A percentile compares a stretch with the other conserved stretches of the same genome.
Evolutionary conservation across 345 rosid species (phyloP).

Genomic region (Tarenaya hassleriana): DNA sequence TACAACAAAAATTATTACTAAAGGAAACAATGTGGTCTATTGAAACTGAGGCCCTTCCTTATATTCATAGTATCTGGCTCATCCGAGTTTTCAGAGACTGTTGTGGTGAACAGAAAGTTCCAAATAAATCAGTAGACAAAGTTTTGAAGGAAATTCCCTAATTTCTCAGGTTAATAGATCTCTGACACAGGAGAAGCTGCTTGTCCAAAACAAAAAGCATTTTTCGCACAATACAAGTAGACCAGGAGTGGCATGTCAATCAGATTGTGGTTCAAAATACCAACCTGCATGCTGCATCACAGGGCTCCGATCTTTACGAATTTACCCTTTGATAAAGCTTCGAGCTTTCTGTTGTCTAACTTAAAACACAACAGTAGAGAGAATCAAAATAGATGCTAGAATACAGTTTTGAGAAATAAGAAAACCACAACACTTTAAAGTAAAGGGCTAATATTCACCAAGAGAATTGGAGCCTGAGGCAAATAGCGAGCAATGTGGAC

Average conservation of each 20-base stretch:
- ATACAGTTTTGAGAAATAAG: not conserved
- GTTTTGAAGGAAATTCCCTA: too few species aligned
- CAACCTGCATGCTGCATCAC: conserved; percentile 88
- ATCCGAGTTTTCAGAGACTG: too few species aligned
- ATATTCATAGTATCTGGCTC: too few species aligned
- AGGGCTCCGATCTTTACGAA: conserved; percentile 59
- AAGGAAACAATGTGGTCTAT: too few species aligned
- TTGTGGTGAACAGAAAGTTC: too few species aligned
- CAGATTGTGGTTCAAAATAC: conserved; percentile 19
- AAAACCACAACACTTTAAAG: not conserved
- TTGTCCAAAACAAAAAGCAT: not conserved
- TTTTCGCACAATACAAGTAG: conserved; percentile 12
- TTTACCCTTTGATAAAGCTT: conserved; percentile 54
- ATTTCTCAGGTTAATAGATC: not conserved
- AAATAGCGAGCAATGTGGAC: conserved; percentile 84
- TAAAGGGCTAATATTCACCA: conserved; percentile 37
- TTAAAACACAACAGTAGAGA: conserved; percentile 30
- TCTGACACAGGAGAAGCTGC: not conserved
- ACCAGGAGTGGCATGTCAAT: not conserved
- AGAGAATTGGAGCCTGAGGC: conserved; percentile 67
- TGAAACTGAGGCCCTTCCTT: too few species aligned
- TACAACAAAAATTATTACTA: too few species aligned
- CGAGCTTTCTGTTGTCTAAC: conserved; percentile 86
- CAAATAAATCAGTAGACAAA: too few species aligned
- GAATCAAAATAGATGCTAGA: not conserved